Conservation (phyloP, 2,329 filamentous ascomycete genomes). For the Diplodia sapinea region DNA sequence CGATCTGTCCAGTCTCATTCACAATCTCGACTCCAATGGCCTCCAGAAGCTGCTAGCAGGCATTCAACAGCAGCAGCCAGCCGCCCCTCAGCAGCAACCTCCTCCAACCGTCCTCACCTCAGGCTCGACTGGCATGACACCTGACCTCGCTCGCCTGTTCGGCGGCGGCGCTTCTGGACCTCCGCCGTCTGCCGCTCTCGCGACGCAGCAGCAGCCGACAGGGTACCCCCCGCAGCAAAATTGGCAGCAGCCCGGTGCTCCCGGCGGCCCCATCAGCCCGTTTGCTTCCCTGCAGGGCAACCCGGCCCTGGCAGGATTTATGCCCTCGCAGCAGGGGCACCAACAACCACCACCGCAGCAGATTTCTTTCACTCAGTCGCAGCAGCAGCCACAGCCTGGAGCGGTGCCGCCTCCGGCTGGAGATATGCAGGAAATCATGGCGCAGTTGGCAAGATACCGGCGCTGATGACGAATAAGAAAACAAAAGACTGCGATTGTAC, state of each 20-base stretch:
- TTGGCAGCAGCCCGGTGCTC: constrained; percentile 37
- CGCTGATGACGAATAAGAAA: constrained; percentile 49
- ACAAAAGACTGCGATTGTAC: background rate
- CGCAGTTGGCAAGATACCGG: constrained; percentile 70
- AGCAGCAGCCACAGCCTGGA: constrained; percentile 38
- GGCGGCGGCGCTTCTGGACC: constrained; percentile 39
- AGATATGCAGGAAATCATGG: constrained; percentile 75
- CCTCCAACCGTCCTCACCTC: constrained; percentile 19
- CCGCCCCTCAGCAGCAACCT: constrained; percentile 42
- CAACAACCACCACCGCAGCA: constrained; percentile 36
- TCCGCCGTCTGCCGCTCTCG: constrained; percentile 34
- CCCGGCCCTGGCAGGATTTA: constrained; percentile 41
- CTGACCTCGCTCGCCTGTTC: constrained; percentile 49
- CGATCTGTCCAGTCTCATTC: constrained; percentile 69
- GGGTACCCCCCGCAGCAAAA: constrained; percentile 39
- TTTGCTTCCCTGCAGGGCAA: constrained; percentile 38
- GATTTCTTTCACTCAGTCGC: background rate
- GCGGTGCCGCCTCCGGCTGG: constrained; percentile 30
- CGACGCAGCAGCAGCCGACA: constrained; percentile 37
- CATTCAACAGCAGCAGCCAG: constrained; percentile 50
- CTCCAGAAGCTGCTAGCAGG: constrained; percentile 71
- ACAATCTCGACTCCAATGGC: constrained; percentile 70
- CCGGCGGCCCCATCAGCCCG: constrained; percentile 39
- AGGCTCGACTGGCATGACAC: constrained; percentile 36
- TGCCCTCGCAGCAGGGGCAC: constrained; percentile 34